Percentiles rank a stretch among this genome's conserved stretches.
Conservation (phyloP, 228 moss, liverwort and hornwort genomes). For the Sphagnum fallax region DNA sequence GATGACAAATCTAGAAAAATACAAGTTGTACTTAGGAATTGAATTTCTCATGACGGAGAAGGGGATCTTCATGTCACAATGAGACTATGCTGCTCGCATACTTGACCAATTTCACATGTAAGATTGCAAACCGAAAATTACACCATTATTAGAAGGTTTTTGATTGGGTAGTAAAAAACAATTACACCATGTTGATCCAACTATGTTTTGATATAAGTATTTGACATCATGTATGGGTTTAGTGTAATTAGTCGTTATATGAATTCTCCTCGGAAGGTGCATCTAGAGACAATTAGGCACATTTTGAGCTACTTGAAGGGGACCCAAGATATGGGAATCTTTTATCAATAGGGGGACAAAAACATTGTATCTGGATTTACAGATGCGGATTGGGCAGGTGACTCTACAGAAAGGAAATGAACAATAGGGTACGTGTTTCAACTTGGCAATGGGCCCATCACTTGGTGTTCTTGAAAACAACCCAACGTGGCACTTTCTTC, state of each 20-base stretch:
- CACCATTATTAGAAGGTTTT: not conserved
- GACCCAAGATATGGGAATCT: not conserved
- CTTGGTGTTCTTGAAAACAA: conserved; percentile 3
- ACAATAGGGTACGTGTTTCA: not conserved
- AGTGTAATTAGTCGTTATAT: not conserved
- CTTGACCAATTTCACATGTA: not conserved
- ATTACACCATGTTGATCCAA: not conserved
- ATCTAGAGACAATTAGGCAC: not conserved
- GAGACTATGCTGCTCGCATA: not conserved
- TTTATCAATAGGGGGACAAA: not conserved
- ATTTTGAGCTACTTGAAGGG: not conserved
- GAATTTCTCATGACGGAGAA: not conserved
- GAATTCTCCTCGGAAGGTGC: not conserved
- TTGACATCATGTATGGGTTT: not conserved
- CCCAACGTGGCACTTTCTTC: not conserved
- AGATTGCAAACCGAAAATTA: not conserved
- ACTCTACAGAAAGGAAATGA: conserved; percentile 1
- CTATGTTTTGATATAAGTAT: not conserved
- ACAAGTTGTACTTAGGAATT: not conserved
- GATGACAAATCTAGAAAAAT: not conserved
- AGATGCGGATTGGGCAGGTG: conserved; percentile 7
- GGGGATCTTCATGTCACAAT: not conserved
- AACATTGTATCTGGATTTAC: not conserved
- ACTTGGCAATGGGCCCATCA: not conserved
- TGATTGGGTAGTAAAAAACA: not conserved